Conservation (phyloP, 2,329 filamentous ascomycete genomes). For the Thermoascus crustaceus region DNA sequence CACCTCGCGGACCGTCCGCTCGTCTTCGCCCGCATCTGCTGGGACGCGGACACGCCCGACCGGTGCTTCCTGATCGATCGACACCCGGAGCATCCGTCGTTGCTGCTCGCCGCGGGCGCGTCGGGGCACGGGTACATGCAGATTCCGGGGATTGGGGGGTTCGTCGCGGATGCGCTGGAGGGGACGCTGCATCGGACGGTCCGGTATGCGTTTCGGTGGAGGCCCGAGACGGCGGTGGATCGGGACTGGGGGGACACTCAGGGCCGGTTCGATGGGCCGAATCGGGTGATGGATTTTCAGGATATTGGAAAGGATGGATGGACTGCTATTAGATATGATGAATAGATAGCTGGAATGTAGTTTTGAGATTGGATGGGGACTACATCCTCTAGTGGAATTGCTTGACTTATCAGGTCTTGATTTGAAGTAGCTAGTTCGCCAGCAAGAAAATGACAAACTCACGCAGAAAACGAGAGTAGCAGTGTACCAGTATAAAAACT, state of each 20-base stretch:
- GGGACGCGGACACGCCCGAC: slow-evolving; percentile 50
- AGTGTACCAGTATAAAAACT: too few species aligned
- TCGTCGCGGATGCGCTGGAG: slow-evolving; percentile 44
- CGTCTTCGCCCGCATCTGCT: slow-evolving; percentile 46
- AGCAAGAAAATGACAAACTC: too few species aligned
- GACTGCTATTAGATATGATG: background rate
- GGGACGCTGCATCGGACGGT: slow-evolving; percentile 36
- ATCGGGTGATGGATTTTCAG: slow-evolving; percentile 43
- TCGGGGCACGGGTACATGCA: slow-evolving; percentile 49
- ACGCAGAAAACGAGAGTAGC: too few species aligned
- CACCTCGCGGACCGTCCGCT: slow-evolving; percentile 43
- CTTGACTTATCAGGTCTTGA: too few species aligned
- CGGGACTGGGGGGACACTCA: slow-evolving; percentile 44
- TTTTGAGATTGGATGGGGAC: too few species aligned
- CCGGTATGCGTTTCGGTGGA: slow-evolving; percentile 41
- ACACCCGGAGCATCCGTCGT: slow-evolving; percentile 37
- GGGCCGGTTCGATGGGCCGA: slow-evolving; percentile 40
- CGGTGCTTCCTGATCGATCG: slow-evolving; percentile 45
- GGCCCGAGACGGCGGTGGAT: slow-evolving; percentile 42
- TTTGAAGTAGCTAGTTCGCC: too few species aligned
- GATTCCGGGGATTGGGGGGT: slow-evolving; percentile 40
- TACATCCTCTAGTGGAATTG: too few species aligned
- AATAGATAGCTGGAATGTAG: too few species aligned
- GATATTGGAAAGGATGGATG: slow-evolving; percentile 18
- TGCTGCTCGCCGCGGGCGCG: slow-evolving; percentile 44